Conservation (phyloP, 2,329 filamentous ascomycete species). For the Monascus ruber region DNA sequence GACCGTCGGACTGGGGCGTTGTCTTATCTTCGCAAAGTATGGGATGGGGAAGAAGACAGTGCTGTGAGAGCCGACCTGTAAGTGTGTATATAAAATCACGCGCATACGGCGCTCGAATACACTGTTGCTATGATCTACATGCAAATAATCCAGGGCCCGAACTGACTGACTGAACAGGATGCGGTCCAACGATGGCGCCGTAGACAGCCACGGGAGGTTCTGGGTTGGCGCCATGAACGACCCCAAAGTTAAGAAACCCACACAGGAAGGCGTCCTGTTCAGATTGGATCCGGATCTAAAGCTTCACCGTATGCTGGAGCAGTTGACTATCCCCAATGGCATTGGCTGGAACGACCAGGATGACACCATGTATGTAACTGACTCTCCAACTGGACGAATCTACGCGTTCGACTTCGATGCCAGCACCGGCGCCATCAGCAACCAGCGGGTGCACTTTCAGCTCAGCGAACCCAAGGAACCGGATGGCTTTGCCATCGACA, state of each 20-base stretch:
- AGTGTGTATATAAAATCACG: not conserved
- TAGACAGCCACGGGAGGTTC: conserved; percentile 69
- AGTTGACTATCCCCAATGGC: conserved; percentile 71
- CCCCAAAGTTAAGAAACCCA: conserved; percentile 47
- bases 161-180: conserved; percentile 21
- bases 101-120: not conserved
- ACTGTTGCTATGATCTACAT: not conserved
- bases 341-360: conserved; percentile 67
- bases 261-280: conserved; percentile 55
- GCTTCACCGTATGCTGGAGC: conserved; percentile 48
- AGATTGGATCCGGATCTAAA: conserved; percentile 54
- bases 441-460: conserved; percentile 61
- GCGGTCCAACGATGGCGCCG: conserved; percentile 68
- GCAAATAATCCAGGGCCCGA: not conserved
- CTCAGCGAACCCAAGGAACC: conserved; percentile 55
- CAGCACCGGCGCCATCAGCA: conserved; percentile 52
- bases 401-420: conserved; percentile 63
- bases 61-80: conserved; percentile 7
- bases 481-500: conserved; percentile 77
- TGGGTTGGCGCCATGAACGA: conserved; percentile 86
- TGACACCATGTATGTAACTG: conserved; percentile 70
- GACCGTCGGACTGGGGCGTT: conserved; percentile 50
- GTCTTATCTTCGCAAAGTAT: conserved; percentile 47
- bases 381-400: conserved; percentile 61
- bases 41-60: conserved; percentile 38